Evolutionary conservation across 306 rosid genomes (phyloP).

Genomic region (Quercus glauca): DNA sequence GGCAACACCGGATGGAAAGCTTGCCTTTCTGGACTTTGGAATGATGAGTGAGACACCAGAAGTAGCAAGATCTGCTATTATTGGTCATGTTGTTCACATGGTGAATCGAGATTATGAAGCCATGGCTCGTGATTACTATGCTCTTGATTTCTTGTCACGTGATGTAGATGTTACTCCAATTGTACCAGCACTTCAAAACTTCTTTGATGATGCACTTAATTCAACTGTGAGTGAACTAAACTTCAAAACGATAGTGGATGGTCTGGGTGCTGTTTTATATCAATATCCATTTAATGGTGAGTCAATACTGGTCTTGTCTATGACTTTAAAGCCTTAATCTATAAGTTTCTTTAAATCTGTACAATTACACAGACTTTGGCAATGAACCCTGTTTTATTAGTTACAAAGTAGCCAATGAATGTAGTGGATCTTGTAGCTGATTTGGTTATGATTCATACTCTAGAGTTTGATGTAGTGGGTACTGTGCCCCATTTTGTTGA

Average conservation of each 20-base stretch:
- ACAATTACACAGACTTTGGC: not conserved
- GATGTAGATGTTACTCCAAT: constrained; percentile 88
- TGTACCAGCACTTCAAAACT: constrained; percentile 79
- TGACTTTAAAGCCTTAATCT: not conserved
- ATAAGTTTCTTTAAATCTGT: not conserved
- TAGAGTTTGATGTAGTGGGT: not conserved
- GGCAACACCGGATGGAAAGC: constrained; percentile 95
- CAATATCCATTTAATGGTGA: constrained; percentile 92
- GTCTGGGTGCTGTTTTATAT: constrained; percentile 87
- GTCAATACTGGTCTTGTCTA: constrained; percentile 27
- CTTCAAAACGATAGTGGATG: constrained; percentile 92
- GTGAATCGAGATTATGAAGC: constrained; percentile 97
- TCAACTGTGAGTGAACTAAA: constrained; percentile 88
- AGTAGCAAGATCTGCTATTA: constrained; percentile 81
- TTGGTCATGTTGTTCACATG: constrained; percentile 97
- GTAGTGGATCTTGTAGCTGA: not conserved
- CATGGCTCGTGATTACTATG: constrained; percentile 95
- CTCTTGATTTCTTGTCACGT: constrained; percentile 74
- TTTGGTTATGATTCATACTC: not conserved
- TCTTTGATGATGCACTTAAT: constrained; percentile 87
- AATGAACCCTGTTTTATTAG: not conserved
- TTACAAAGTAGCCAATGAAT: not conserved
- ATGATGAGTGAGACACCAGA: constrained; percentile 99
- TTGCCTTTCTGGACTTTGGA: constrained; percentile 96
- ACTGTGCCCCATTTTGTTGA: not conserved